Conservation (phyloP, 2,329 filamentous ascomycete species). For the Basipetospora sp. region DNA sequence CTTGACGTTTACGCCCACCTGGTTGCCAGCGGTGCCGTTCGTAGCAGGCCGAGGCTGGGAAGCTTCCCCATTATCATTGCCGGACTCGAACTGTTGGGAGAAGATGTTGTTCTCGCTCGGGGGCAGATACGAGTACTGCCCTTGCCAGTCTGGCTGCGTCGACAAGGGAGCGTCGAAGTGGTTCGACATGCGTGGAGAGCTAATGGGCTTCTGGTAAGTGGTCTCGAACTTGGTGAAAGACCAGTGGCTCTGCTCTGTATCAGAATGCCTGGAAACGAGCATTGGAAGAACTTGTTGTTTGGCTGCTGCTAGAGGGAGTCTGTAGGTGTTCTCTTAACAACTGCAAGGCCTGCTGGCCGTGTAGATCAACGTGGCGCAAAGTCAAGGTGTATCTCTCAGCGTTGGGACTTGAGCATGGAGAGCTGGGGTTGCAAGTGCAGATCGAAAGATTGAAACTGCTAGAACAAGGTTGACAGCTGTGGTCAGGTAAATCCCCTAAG, state of each 20-base stretch:
- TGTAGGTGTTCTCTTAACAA: too few relatives aligned
- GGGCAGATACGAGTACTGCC: slow-evolving; percentile 36
- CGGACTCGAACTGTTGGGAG: slow-evolving; percentile 29
- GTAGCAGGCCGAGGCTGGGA: slow-evolving; percentile 22
- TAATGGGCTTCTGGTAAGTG: slow-evolving; percentile 28
- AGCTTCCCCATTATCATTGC: slow-evolving; percentile 20
- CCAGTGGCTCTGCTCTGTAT: slow-evolving; percentile 41
- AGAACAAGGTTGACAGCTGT: too few relatives aligned
- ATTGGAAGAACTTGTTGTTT: slow-evolving; percentile 25
- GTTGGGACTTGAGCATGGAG: too few relatives aligned
- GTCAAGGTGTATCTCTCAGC: too few relatives aligned
- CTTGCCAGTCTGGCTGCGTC: slow-evolving; percentile 42
- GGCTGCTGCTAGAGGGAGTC: not conserved
- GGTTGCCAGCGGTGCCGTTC: slow-evolving; percentile 20
- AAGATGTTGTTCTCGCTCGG: slow-evolving; percentile 30
- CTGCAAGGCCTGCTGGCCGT: too few relatives aligned
- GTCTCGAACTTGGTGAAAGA: slow-evolving; percentile 37
- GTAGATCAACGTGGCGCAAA: too few relatives aligned
- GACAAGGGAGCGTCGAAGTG: slow-evolving; percentile 36
- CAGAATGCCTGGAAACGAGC: slow-evolving; percentile 40
- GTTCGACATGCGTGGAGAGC: slow-evolving; percentile 42
- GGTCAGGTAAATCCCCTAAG: too few relatives aligned
- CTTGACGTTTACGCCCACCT: slow-evolving; percentile 50
- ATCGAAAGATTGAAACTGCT: not conserved
- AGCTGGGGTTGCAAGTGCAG: not conserved